A percentile compares a stretch with the other conserved stretches of the same genome.
These are phyloP conservation scores for Penicillium fuscoglaucum DNA, from an alignment of 2,329 filamentous ascomycete genomes.

Conservation along the genomic window DNA sequence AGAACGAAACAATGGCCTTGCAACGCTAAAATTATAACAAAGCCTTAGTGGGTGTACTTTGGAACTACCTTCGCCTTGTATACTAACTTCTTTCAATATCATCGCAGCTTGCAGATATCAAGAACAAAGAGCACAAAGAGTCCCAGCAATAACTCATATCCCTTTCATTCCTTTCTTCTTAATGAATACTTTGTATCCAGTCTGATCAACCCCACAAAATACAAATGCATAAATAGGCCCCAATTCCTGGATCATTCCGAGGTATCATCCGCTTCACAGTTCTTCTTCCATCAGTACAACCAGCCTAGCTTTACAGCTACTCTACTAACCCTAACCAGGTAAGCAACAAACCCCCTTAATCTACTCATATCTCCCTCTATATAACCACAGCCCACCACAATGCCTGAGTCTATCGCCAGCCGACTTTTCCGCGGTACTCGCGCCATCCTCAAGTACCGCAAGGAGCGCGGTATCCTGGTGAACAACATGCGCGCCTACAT, in stretches of 20 bases:
- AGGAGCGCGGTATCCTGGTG: background rate
- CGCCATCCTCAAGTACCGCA: slow-evolving; percentile 1
- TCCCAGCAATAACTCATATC: background rate
- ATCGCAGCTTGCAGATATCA: background rate
- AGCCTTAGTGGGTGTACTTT: background rate
- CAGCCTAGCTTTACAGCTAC: background rate
- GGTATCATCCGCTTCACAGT: background rate
- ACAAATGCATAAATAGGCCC: background rate
- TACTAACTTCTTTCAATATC: background rate
- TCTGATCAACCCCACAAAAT: background rate
- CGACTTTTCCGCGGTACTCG: background rate
- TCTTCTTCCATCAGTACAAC: background rate
- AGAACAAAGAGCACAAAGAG: background rate
- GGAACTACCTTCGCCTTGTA: background rate
- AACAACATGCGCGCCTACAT: background rate
- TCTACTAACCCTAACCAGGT: background rate
- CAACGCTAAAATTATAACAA: background rate
- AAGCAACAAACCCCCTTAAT: background rate
- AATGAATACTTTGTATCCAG: background rate
- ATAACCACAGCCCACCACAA: background rate
- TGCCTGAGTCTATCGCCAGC: background rate
- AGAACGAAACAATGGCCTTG: background rate
- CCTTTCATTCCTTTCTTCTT: background rate
- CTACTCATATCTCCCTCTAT: background rate
- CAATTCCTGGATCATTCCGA: background rate